Base-by-base conservation (phyloP, 768 basidiomycete genomes). In the Termitomyces bulborhizus region DNA sequence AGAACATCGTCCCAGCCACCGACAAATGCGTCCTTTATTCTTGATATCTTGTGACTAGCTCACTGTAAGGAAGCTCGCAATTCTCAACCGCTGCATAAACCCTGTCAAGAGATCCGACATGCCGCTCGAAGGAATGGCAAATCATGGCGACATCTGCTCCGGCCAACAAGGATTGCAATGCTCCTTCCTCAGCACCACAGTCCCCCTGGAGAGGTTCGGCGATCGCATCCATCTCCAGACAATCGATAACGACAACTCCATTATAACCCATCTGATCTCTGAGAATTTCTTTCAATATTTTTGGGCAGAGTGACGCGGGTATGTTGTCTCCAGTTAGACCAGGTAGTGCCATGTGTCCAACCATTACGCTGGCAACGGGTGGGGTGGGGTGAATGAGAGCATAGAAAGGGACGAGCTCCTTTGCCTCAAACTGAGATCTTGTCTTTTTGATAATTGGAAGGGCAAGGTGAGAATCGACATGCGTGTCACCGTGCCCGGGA, bases 91-190 rank as follows among this genome's bases (percentile, higher is more conserved):
- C 85, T 15, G 65, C 63, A 62, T 78, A 86, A 2, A 77, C 74
- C 24, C 67, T 72, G 55, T 81, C 71, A 1, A 89, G 56, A 0
- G 85, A 82, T 0, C 76, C 79, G 12, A 67, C 68, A 58, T 88
- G 86, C 55, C 74, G 66, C 13, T 67, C 69, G 53, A 80, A 76
- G 81, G 21, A 21, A 62, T 88, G 88, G 58, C 86, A 89, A 41
- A 86, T 80, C 87, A 89, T 88, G 3, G 72, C 84, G n/a, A 89
- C 68, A 54, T 89, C 88, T 15, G 82, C 83, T 3, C 86, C 86
- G 0, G 87, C 86, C 46, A 71, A 70, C 42, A 88, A 63, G 4
- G 81, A 78, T 56, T 73, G 64, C 16, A 86, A 76, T 0, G 84
- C 82, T 5, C 84, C 85, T 40, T 72, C 73, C 53, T 77, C 74